Evolutionary conservation across 2,329 filamentous ascomycete species (phyloP).

Genomic region (Aspergillus nomiae): DNA sequence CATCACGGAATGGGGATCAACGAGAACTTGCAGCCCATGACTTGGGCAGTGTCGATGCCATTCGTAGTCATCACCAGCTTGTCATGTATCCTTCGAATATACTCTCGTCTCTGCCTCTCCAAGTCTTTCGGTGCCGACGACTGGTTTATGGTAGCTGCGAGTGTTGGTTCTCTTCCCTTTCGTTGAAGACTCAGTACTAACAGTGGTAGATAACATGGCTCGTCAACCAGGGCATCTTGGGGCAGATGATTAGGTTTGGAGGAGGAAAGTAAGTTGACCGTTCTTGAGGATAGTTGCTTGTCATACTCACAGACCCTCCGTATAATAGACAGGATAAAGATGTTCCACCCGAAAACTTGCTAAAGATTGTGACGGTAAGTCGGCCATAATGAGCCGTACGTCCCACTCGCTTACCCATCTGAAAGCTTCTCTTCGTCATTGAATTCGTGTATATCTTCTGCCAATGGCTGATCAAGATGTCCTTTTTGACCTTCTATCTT

Average conservation of each 20-base stretch:
- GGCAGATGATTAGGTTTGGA: constrained; percentile 3
- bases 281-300: not conserved
- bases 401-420: not conserved
- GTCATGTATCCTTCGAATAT: constrained; percentile 5
- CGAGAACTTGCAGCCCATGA: constrained; percentile 9
- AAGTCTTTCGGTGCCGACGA: constrained; percentile 7
- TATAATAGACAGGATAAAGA: not conserved
- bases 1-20: constrained; percentile 6
- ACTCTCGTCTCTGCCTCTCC: constrained; percentile 10
- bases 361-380: not conserved
- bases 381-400: no score
- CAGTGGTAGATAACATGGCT: constrained; percentile 1
- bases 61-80: constrained; percentile 5
- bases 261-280: constrained; percentile 5
- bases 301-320: not conserved
- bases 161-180: not conserved
- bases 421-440: constrained; percentile 10
- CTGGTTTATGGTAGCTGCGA: constrained; percentile 7
- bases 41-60: constrained; percentile 7
- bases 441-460: constrained; percentile 13
- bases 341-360: not conserved
- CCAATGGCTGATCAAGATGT: constrained; percentile 12
- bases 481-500: constrained; percentile 11
- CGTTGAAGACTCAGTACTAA: not conserved
- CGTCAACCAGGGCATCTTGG: not conserved